Evolutionary conservation across 495 filamentous ascomycete genomes (phyloP).

Genomic region (Acidiella bohemica): DNA sequence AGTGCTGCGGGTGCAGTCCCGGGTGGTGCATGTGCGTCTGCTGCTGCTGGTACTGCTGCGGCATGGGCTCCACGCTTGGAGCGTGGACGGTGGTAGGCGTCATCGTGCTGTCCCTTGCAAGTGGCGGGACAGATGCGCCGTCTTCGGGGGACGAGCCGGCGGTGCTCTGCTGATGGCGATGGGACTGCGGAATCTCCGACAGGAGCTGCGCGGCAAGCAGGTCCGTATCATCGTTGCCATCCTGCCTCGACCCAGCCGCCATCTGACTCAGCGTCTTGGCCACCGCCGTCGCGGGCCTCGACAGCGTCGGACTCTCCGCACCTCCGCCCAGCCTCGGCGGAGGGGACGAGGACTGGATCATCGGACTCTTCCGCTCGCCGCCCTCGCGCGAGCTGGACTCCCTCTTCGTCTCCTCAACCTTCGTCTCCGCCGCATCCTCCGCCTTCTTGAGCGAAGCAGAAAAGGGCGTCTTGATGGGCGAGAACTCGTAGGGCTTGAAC

Average conservation of each 20-base stretch:
- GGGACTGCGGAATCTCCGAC: too few relatives aligned
- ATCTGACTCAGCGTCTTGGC: conserved; percentile 20
- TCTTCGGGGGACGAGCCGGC: too few relatives aligned
- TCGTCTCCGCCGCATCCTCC: not conserved
- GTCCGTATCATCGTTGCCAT: conserved; percentile 1
- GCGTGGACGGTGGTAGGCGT: too few relatives aligned
- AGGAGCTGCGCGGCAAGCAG: conserved; percentile 1
- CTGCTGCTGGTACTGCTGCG: too few relatives aligned
- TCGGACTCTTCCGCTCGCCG: conserved; percentile 1
- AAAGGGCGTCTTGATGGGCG: conserved; percentile 19
- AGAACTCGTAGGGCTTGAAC: conserved; percentile 19
- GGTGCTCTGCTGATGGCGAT: too few relatives aligned
- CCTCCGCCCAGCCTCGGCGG: not conserved
- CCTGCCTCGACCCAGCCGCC: conserved; percentile 1
- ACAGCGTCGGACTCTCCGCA: conserved; percentile 13
- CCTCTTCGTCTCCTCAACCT: conserved; percentile 2
- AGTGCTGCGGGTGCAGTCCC: too few relatives aligned
- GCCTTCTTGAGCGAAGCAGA: conserved; percentile 11
- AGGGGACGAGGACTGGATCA: conserved; percentile 15
- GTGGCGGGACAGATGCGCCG: too few relatives aligned
- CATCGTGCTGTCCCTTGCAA: too few relatives aligned
- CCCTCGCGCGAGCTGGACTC: not conserved
- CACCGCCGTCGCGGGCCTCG: conserved; percentile 15
- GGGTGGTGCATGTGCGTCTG: too few relatives aligned
- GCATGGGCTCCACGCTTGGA: too few relatives aligned